Percentiles rank a stretch among this genome's conserved stretches.
Evolutionary conservation across 768 basidiomycete species (phyloP).

Genomic region (Suillus discolor): DNA sequence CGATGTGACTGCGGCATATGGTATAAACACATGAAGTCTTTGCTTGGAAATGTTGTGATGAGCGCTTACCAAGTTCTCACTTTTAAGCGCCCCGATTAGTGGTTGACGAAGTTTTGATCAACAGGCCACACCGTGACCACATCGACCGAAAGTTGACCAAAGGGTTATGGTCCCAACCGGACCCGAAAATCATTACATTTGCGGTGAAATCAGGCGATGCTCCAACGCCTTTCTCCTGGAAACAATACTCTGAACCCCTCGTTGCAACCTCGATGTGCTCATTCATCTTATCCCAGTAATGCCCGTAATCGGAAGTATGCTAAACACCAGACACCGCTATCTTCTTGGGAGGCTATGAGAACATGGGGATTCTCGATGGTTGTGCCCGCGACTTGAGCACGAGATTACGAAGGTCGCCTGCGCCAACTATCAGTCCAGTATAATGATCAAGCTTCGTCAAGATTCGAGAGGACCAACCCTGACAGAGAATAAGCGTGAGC

Average conservation of each 20-base stretch:
- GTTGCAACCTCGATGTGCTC: neutral
- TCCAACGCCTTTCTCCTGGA: too few species aligned
- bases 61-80: constrained; percentile 2
- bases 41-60: constrained; percentile 6
- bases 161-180: neutral
- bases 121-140: neutral
- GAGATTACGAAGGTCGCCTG: neutral
- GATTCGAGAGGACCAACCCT: neutral
- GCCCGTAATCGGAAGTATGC: neutral
- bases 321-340: neutral
- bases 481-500: neutral
- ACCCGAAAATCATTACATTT: neutral
- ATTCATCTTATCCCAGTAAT: neutral
- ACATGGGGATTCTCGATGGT: neutral
- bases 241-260: neutral
- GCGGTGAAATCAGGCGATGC: too few species aligned
- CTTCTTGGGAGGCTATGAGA: neutral
- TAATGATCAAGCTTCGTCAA: neutral
- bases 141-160: neutral
- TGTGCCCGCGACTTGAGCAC: neutral
- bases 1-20: neutral
- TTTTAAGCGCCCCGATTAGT: neutral
- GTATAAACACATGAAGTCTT: neutral
- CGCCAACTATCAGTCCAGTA: neutral
- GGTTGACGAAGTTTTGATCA: neutral